Evolutionary conservation across 2,329 filamentous ascomycete genomes (phyloP), one percentile per base, ranked within the genome.

Genomic region (Stromatinia cepivora): DNA sequence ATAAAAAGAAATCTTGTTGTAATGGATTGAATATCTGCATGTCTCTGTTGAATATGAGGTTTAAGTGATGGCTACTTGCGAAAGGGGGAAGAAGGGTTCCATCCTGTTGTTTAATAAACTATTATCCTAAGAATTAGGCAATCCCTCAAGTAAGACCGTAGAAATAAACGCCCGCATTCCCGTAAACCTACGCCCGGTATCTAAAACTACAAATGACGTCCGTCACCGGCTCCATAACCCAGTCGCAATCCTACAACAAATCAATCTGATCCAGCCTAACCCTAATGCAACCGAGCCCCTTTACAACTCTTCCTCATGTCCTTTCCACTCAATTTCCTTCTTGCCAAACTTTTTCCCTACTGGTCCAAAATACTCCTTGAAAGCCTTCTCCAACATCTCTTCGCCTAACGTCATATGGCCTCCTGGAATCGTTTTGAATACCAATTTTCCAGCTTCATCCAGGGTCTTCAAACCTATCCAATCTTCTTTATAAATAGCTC

Each of bases 401-500:
- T 92, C 87, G 0, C 83, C 81, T 71, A 98, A 81, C 71, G 89
- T 81, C 93, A 99, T 98, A 82, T 99, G 95, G 34, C 87, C 86
- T 0, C 94, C 95, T 6, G 88, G 84, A 0, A 88, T 85, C 2
- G 84, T 88, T 78, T 88, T 84, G 80, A 97, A 97, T 69, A 89
- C 85, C 75, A 99, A 81, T 1, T 87, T 92, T 3, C 90, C 92
- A 82, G 91, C 91, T 79, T 90, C 82, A 81, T 97, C 94, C 76
- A 99, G 81, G 75, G 82, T 81, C 79, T 87, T 91, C 79, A 99
- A 82, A 0, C 95, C 95, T 39, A 99, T 82, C 95, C 95, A 99
- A 81, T 99, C 94, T 81, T 98, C 90, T 74, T 86, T 87, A 80
- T 97, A 99, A 2, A 98, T 83, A 39, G 80, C 79, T 70, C 92